phyloP scores from a whole-genome alignment of 2,329 filamentous ascomycete species.

The Plenodomus tracheiphilus region DNA sequence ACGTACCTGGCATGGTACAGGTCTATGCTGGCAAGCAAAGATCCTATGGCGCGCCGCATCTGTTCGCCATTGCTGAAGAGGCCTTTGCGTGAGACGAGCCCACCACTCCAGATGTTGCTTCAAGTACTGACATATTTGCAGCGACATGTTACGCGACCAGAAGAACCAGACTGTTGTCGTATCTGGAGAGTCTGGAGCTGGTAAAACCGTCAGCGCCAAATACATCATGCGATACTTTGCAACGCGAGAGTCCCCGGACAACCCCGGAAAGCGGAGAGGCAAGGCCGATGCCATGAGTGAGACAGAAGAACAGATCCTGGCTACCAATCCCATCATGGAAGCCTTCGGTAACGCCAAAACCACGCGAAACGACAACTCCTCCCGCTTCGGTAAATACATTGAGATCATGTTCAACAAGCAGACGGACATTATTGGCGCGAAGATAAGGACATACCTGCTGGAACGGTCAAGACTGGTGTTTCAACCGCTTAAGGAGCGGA shows the following conservation, averaged over 20 bases:
- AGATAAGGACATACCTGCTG: constrained; percentile 93
- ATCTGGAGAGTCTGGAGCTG: constrained; percentile 97
- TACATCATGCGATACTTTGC: constrained; percentile 99
- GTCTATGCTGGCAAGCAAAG: constrained; percentile 97
- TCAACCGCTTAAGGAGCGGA: constrained; percentile 94
- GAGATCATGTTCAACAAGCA: constrained; percentile 98
- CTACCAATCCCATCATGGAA: constrained; percentile 99
- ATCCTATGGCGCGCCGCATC: constrained; percentile 93
- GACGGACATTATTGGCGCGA: constrained; percentile 95
- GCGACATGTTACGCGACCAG: constrained; percentile 93
- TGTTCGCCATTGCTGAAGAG: constrained; percentile 98
- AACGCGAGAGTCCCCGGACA: constrained; percentile 90
- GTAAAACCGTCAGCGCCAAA: constrained; percentile 98
- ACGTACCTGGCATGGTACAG: constrained; percentile 99
- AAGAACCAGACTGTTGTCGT: constrained; percentile 99
- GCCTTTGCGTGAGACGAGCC: constrained; percentile 78
- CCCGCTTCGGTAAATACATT: constrained; percentile 98
- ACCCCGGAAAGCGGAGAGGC: constrained; percentile 79
- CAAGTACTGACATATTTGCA: constrained; percentile 43
- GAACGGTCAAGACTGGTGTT: constrained; percentile 96
- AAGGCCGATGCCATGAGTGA: constrained; percentile 83
- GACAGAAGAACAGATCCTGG: constrained; percentile 97
- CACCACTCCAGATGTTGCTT: neutral
- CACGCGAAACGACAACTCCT: constrained; percentile 99
- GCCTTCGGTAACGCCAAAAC: constrained; percentile 99